Percentiles rank a stretch among this genome's conserved stretches.
Conservation (phyloP, 805 yeast genomes). For the Candida boidinii region DNA sequence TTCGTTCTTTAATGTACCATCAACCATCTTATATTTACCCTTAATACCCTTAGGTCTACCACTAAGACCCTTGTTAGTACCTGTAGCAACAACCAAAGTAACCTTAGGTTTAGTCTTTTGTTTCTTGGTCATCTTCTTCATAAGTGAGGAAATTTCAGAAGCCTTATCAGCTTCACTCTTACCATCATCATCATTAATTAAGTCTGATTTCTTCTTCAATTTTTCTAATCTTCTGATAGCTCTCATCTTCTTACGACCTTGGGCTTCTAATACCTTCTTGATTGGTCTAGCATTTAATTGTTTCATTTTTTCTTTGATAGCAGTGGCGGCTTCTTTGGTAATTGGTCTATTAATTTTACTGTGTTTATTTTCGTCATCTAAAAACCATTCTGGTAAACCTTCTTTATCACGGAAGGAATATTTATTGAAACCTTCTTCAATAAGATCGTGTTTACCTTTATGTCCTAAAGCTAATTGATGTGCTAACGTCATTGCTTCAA, state of each 20-base stretch:
- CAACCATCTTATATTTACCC: conserved; percentile 99
- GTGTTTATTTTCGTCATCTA: conserved; percentile 86
- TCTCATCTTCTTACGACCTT: conserved; percentile 92
- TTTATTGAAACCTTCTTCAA: conserved; percentile 90
- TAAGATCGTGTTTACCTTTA: conserved; percentile 70
- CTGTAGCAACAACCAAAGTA: conserved; percentile 81
- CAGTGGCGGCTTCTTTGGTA: conserved; percentile 86
- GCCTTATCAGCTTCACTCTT: conserved; percentile 93
- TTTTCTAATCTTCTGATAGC: conserved; percentile 81
- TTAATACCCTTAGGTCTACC: conserved; percentile 97
- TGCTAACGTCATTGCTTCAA: conserved; percentile 96
- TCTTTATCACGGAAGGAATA: conserved; percentile 88
- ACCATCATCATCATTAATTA: conserved; percentile 78
- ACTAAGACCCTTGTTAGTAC: conserved; percentile 73
- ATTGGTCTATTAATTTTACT: conserved; percentile 84
- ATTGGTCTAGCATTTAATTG: conserved; percentile 95
- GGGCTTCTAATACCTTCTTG: conserved; percentile 96
- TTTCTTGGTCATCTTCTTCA: conserved; percentile 72
- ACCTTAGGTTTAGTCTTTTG: conserved; percentile 68
- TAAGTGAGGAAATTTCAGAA: conserved; percentile 79
- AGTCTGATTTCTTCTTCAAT: conserved; percentile 85
- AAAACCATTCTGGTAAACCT: conserved; percentile 93
- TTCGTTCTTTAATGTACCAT: conserved; percentile 96
- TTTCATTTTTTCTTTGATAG: conserved; percentile 64
- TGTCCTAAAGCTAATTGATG: conserved; percentile 92